Percentiles rank a stretch among this genome's conserved stretches.
Evolutionary conservation across 805 yeast genomes (phyloP).

Genomic region (Starmerella khaoyaiensis): DNA sequence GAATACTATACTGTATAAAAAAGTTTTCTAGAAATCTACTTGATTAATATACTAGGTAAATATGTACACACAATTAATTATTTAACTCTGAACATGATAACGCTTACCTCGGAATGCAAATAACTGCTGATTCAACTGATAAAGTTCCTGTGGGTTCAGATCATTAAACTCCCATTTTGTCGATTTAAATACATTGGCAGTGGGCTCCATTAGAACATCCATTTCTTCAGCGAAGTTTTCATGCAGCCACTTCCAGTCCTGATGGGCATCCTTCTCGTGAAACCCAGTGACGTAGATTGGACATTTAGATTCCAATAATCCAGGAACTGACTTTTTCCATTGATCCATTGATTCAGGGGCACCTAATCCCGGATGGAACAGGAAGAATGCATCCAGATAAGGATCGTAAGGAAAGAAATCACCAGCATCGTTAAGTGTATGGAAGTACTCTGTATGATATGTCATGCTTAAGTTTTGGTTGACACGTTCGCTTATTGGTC

Average conservation of each 20-base stretch:
- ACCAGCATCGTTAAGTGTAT: slow-evolving; percentile 77
- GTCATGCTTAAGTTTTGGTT: slow-evolving; percentile 63
- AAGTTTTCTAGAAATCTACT: not conserved
- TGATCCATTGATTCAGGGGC: slow-evolving; percentile 64
- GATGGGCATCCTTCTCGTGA: slow-evolving; percentile 55
- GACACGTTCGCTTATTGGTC: slow-evolving; percentile 45
- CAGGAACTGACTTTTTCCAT: slow-evolving; percentile 79
- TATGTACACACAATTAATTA: slow-evolving; percentile 2
- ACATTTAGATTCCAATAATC: slow-evolving; percentile 84
- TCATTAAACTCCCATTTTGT: slow-evolving; percentile 94
- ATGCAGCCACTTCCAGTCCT: slow-evolving; percentile 61
- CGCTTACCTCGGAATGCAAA: slow-evolving; percentile 94
- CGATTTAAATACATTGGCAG: slow-evolving; percentile 62
- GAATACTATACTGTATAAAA: no score
- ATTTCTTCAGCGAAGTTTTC: slow-evolving; percentile 54
- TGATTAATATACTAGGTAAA: slow-evolving; percentile 1
- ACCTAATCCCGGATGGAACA: slow-evolving; percentile 90
- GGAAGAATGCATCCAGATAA: slow-evolving; percentile 79
- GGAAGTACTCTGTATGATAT: slow-evolving; percentile 84
- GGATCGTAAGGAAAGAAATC: slow-evolving; percentile 98
- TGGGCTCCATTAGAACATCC: slow-evolving; percentile 67
- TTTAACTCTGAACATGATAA: slow-evolving; percentile 46
- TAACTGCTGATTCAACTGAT: slow-evolving; percentile 77
- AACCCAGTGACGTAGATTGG: slow-evolving; percentile 83
- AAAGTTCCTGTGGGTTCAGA: slow-evolving; percentile 80